These are phyloP conservation scores for Cyclotella atomus DNA, from an alignment of 108 stramenopile genomes.

Conservation along the genomic window DNA sequence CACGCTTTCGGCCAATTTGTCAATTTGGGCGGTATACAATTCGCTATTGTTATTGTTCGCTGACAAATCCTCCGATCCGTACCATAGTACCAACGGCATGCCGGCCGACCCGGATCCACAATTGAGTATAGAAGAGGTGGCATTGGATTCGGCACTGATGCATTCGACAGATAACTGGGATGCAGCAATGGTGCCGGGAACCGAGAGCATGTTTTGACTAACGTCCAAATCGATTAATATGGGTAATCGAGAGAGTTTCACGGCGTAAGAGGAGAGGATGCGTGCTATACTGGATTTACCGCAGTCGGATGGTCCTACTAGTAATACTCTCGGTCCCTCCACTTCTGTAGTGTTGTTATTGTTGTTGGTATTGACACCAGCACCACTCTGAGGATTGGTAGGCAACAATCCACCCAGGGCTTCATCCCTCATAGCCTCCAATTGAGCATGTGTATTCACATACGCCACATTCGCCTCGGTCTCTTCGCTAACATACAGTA, in stretches of 20 bases:
- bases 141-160: constrained; percentile 63
- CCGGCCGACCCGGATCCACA: constrained; percentile 10
- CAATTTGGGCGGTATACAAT: constrained; percentile 80
- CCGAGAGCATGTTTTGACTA: constrained; percentile 68
- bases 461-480: constrained; percentile 80
- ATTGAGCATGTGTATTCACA: constrained; percentile 92
- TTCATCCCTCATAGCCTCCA: constrained; percentile 89
- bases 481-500: constrained; percentile 72
- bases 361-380: background rate
- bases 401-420: constrained; percentile 45
- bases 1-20: constrained; percentile 62
- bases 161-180: constrained; percentile 62
- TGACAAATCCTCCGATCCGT: constrained; percentile 63
- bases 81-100: constrained; percentile 80
- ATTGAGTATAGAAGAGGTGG: constrained; percentile 60
- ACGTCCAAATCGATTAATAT: constrained; percentile 86
- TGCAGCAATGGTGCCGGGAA: constrained; percentile 79
- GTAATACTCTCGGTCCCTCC: constrained; percentile 80
- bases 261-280: constrained; percentile 77
- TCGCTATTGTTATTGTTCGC: constrained; percentile 60
- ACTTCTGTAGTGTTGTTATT: constrained; percentile 11
- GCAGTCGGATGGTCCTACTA: constrained; percentile 80
- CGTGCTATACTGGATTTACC: constrained; percentile 82
- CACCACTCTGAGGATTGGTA: constrained; percentile 10
- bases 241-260: constrained; percentile 83